Evolutionary conservation across 768 basidiomycete species (phyloP).

Genomic region (Mycena capillaripes): DNA sequence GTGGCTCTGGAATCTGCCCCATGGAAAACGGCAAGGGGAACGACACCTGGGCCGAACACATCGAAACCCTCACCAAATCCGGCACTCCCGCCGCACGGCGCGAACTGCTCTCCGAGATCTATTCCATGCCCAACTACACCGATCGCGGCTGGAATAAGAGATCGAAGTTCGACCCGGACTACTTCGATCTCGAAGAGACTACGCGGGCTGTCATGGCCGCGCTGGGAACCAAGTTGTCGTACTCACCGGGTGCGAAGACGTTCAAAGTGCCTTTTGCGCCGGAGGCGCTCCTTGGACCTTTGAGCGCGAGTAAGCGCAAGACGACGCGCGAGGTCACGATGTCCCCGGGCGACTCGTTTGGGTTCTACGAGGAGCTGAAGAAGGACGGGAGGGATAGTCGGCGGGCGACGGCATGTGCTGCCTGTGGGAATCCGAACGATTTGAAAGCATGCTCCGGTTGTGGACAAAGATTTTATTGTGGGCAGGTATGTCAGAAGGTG

Average conservation of each 20-base stretch:
- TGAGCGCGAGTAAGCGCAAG: slow-evolving; percentile 25
- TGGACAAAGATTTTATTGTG: slow-evolving; percentile 36
- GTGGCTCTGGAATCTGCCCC: slow-evolving; percentile 44
- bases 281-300: slow-evolving; percentile 21
- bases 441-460: slow-evolving; percentile 34
- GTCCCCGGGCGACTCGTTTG: slow-evolving; percentile 27
- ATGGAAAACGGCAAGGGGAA: slow-evolving; percentile 41
- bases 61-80: slow-evolving; percentile 28
- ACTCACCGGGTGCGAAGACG: slow-evolving; percentile 37
- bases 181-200: slow-evolving; percentile 39
- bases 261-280: slow-evolving; percentile 37
- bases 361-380: slow-evolving; percentile 41
- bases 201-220: slow-evolving; percentile 36
- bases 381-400: slow-evolving; percentile 39
- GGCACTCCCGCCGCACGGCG: slow-evolving; percentile 32
- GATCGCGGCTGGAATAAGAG: slow-evolving; percentile 35
- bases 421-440: slow-evolving; percentile 43
- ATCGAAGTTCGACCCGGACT: slow-evolving; percentile 36
- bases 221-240: slow-evolving; percentile 39
- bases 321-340: slow-evolving; percentile 32
- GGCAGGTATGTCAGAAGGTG: slow-evolving; percentile 37
- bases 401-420: slow-evolving; percentile 40
- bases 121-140: slow-evolving; percentile 39
- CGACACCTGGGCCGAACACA: slow-evolving; percentile 35
- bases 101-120: slow-evolving; percentile 39